Evolutionary conservation across 2,329 filamentous ascomycete genomes (phyloP), one percentile per base, ranked within the genome.

Genomic region (Immersiporthe knoxdaviesiana): DNA sequence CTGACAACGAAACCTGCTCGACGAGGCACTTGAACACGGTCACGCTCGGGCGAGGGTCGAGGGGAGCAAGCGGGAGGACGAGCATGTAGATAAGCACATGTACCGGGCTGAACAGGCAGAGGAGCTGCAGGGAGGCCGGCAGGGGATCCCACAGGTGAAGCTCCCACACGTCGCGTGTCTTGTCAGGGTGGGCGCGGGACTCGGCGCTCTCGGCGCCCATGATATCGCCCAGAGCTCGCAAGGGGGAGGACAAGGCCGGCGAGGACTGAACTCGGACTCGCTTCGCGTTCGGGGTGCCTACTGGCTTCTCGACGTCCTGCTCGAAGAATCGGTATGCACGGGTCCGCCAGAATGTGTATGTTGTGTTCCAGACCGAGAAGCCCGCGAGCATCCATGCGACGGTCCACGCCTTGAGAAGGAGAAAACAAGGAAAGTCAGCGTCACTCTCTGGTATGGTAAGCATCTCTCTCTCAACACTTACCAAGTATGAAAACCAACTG

Each of bases 311-410:
- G 72, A 98, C 91, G 50, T 91, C 89, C 72, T 89, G 90, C 80
- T 97, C 93, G 79, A 99, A 99, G 39, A 99, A 85, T 73, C 96
- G 90, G 81, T 99, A 99, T 75, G 92, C 89, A 70, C 94, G 91
- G 75, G 90, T 93, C 74, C 93, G 90, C 67, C 87, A 87, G 78
- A 97, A 91, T 37, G 94, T 92, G 79, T 94, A 95, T 76, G 91
- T 84, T 3, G 93, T 90, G 80, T 99, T 99, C 37, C 86, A 77
- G 52, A 87, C 77, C n/a, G 93, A 94, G 59, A 92, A 81, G 32
- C 84, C 73, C 1, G 88, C 85, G 30, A 97, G 84, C 0, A 87
- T 77, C 82, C 92, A 90, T n/a, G 94, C 89, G 10, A 94, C 76
- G 68, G 92, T 87, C 61, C 88, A 87, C 65, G 90, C 83, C 92